Evolutionary conservation across 2,329 filamentous ascomycete species (phyloP), one percentile per base, ranked within the genome.

Genomic region (Aspergillus brunneoviolaceus): DNA sequence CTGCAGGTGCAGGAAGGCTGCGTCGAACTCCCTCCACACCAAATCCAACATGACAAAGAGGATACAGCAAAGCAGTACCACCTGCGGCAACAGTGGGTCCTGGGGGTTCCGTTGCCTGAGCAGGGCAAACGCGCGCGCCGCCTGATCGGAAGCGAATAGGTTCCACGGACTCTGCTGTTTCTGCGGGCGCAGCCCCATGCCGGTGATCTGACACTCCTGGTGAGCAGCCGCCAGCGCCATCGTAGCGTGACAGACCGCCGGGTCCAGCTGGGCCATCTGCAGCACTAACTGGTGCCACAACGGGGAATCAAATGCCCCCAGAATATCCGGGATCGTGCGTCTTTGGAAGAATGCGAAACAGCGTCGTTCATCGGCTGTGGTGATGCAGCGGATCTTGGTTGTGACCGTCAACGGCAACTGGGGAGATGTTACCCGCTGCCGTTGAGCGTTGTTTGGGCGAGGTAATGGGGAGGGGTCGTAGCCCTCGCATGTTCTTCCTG

Each of bases 11-110:
- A 61, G 49, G 5, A 67, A 59, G 2, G 69, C 66, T 3, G 51
- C 29, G 21, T 60, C 48, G 49, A 68, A 67, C 10, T 67, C 58
- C 3, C 70, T 67, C 21, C 65, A 67, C 1, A 70, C 31, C 19
- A 71, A 62, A 12, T 72, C 69, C 50, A 68, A 67, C 0, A 64
- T 29, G 10, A 67, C 57, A 51, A 72, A 70, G 0, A 72, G 51
- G 10, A 71, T 60, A 51, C 70, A 71, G 35, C 66, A 60, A 3
- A 67, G 65, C 6, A 72, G 58, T 14, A 67, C 51, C 14, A 70
- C 56, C 19, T 65, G 55, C 23, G 55, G 59, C 14, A 67, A 31
- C 21, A 62, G 58, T 3, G 62, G 60, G 12, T 66, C 63, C 3
- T 63, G 55, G 19, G 59, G 42, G 5, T 65, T 57, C 19, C 64